phyloP scores from a whole-genome alignment of 495 filamentous ascomycete genomes.

The Oidiodendron maius region DNA sequence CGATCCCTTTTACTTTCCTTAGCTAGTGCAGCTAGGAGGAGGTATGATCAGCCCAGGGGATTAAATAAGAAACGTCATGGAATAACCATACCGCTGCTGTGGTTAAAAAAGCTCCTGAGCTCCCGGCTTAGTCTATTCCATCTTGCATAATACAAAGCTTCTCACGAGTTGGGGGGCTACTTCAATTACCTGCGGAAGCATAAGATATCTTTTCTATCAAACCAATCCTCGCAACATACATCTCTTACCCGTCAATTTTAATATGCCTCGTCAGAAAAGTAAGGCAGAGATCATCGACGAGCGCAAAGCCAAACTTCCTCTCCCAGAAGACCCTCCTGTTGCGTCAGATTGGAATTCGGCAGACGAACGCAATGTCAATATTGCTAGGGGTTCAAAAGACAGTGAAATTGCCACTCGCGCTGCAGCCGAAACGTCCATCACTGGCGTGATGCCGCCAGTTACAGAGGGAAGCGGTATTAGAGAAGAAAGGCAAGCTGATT shows the following conservation, averaged over 20 bases:
- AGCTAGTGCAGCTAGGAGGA: too few species aligned
- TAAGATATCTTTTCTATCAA: not conserved
- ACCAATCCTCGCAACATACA: not conserved
- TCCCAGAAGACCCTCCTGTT: slow-evolving; percentile 70
- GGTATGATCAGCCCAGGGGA: too few species aligned
- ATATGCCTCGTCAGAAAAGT: slow-evolving; percentile 26
- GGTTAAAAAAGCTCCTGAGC: too few species aligned
- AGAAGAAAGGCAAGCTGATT: slow-evolving; percentile 34
- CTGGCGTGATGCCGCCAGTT: slow-evolving; percentile 56
- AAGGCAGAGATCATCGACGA: slow-evolving; percentile 62
- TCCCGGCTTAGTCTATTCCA: too few species aligned
- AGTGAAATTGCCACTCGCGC: slow-evolving; percentile 49
- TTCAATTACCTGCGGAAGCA: too few species aligned
- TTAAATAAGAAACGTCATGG: too few species aligned
- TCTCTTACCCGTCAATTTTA: slow-evolving; percentile 1
- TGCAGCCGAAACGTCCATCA: slow-evolving; percentile 38
- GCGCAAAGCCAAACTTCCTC: slow-evolving; percentile 62
- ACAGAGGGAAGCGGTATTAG: slow-evolving; percentile 54
- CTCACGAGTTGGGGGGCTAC: too few species aligned
- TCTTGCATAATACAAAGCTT: too few species aligned
- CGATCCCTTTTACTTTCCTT: too few species aligned
- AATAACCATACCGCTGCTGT: too few species aligned
- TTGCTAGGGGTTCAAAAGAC: slow-evolving; percentile 52
- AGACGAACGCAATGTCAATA: slow-evolving; percentile 61
- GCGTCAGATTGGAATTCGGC: slow-evolving; percentile 71